phyloP scores from a whole-genome alignment of 139 green algal genomes.

The Chlorella sp. region DNA sequence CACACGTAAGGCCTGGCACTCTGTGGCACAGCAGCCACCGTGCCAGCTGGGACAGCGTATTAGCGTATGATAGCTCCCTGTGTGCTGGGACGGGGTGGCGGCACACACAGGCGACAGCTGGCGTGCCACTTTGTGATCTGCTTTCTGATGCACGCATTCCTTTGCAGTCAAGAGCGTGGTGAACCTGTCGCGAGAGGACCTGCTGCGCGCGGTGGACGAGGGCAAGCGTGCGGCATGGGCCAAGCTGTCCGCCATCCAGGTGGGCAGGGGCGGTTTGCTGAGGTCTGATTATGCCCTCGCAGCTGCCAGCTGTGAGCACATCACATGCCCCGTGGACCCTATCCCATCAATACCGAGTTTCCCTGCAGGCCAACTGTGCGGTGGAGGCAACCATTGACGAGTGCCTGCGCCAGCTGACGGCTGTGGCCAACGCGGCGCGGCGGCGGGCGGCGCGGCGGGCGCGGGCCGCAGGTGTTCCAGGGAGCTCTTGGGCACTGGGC shows the following conservation, averaged over 20 bases:
- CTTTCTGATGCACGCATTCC: no score
- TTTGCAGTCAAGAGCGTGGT: conserved; percentile 19
- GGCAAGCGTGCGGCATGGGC: conserved; percentile 87
- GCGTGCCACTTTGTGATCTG: no score
- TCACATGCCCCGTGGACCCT: conserved; percentile 51
- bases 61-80: no score
- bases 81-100: no score
- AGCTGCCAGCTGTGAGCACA: no score
- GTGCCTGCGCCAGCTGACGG: conserved; percentile 78
- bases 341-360: conserved; percentile 55
- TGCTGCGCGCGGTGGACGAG: conserved; percentile 33
- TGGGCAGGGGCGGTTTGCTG: no score
- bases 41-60: no score
- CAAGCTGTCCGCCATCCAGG: conserved; percentile 89
- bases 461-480: no score
- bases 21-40: no score
- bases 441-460: not conserved
- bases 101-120: no score
- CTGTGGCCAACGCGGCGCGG: conserved; percentile 63
- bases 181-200: conserved; percentile 53
- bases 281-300: no score
- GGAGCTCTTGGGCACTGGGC: not conserved
- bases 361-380: conserved; percentile 92
- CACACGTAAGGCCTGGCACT: no score
- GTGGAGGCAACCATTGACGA: conserved; percentile 91